These are phyloP conservation scores for Colletotrichum caudatum DNA, from an alignment of 2,329 filamentous ascomycete genomes.

Conservation along the genomic window DNA sequence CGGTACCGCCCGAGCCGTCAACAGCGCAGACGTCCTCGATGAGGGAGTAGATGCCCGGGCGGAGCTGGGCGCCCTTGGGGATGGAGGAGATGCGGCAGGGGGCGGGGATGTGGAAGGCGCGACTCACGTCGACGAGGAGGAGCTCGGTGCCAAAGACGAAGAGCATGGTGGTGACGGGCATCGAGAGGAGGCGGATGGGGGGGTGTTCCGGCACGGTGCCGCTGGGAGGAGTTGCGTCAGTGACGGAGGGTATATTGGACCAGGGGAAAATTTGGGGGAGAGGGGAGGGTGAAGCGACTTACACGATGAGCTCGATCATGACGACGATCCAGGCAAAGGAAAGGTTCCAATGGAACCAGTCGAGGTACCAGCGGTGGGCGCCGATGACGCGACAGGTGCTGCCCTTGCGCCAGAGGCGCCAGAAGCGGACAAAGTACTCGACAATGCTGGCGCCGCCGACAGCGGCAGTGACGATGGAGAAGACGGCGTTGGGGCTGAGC, in stretches of 20 bases:
- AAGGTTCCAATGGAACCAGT: constrained; percentile 70
- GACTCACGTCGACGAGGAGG: constrained; percentile 61
- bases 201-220: constrained; percentile 44
- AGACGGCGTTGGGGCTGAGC: constrained; percentile 52
- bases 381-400: constrained; percentile 62
- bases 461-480: constrained; percentile 65
- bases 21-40: constrained; percentile 67
- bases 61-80: constrained; percentile 61
- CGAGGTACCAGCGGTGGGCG: constrained; percentile 54
- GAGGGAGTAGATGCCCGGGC: constrained; percentile 65
- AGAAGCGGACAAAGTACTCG: constrained; percentile 65
- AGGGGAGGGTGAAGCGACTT: constrained; percentile 20
- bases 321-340: constrained; percentile 66
- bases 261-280: not conserved
- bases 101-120: constrained; percentile 57
- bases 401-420: constrained; percentile 63
- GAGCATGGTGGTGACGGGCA: constrained; percentile 63
- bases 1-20: constrained; percentile 64
- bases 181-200: constrained; percentile 63
- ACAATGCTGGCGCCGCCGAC: constrained; percentile 65
- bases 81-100: constrained; percentile 65
- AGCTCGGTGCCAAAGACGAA: constrained; percentile 65
- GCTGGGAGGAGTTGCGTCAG: constrained; percentile 23
- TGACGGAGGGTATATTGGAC: too few species aligned
- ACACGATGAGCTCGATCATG: constrained; percentile 67